Base-by-base conservation (phyloP, 176 grass and related monocot species). In the Otatea glauca region DNA sequence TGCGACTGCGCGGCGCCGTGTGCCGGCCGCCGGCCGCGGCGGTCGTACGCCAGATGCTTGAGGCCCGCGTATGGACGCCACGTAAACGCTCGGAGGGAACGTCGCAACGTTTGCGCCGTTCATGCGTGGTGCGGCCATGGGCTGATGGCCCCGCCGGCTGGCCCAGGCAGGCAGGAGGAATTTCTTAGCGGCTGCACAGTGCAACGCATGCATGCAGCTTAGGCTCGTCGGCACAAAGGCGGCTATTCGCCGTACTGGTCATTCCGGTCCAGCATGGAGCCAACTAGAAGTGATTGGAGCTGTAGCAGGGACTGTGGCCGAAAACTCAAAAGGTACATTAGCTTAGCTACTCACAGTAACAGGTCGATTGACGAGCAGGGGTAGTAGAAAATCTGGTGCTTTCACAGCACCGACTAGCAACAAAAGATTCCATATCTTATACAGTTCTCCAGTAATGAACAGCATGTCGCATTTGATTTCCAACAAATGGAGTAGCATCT, bases 401-500 rank as follows among this genome's bases (percentile, higher is more conserved):
- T 55, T 9, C 44, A 1, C 17, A 24, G 17, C 27, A 44, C 18
- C 35, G 21, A 11, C 47, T 43, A 24, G 37, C 24, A n/a, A 21
- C 14, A n/a, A 68, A 63, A 62, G 49, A 69, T 67, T 85, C 50
- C 27, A 34, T 62, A 62, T 69, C 87, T 29, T 29, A 0, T 75
- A 75, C 61, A 35, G 58, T 72, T 25, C 32, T 24, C 50, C 4
- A 50, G 60, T 17, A 5, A 65, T 32, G 35, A 78, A 63, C 74
- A 23, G 48, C 34, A 7, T 25, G 47, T 67, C 8, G 65, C 56
- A 1, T 65, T 71, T 65, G 72, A 27, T 86, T 63, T 74, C 51
- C 50, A 77, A 65, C 88, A 35, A 53, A 51, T 32, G 23, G 72
- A 7, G 24, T 63, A 35, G 86, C 56, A 71, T 72, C 58, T 37